Evolutionary conservation across 805 yeast genomes (phyloP), one percentile per base, ranked within the genome.

Genomic region (Hanseniaspora hatyaiensis): DNA sequence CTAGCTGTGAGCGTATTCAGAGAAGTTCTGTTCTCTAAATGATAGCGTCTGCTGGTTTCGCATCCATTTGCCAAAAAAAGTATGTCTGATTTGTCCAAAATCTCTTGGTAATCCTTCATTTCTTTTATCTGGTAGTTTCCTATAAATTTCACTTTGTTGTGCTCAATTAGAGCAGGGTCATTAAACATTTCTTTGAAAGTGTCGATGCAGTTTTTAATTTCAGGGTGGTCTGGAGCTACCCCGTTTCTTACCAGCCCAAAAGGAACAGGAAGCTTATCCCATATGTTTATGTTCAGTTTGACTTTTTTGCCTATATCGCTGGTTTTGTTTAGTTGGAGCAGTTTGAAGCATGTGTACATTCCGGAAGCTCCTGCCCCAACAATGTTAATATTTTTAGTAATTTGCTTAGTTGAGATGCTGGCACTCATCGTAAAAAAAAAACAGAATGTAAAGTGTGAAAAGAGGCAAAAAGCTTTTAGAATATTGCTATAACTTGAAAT

Each of bases 161-260:
- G 33, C 3, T 12, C n/a, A 8, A 15, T 11, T 58, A 65, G 16
- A 5, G 19, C 12, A 16, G 50, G 56, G 24, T 56, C 53, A 12
- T 59, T 49, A 13, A 67, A 66, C 19, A 69, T 66, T 47, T 79
- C 78, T 8, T 71, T 72, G 59, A 92, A 81, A 45, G 87, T 78
- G 16, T 82, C 68, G 44, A 69, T 73, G 56, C 92, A 82, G 51
- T 78, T 78, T 61, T 88, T 89, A 28, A 92, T 97, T 57, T 92
- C 97, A 0, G 96, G 95, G 63, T 92, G 96, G 64, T 92, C 99
- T 2, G 99, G 99, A 0, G 98, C 96, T n/a, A 92, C 97, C 1
- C 99, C 99, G 59, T 75, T 88, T 30, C 99, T 65, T 34, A 88
- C 78, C 29, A 92, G 69, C 0, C 99, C 99, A 65, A 73, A 89